These are phyloP conservation scores for Epichloe baconii DNA, from an alignment of 2,329 filamentous ascomycete species.

Conservation along the genomic window DNA sequence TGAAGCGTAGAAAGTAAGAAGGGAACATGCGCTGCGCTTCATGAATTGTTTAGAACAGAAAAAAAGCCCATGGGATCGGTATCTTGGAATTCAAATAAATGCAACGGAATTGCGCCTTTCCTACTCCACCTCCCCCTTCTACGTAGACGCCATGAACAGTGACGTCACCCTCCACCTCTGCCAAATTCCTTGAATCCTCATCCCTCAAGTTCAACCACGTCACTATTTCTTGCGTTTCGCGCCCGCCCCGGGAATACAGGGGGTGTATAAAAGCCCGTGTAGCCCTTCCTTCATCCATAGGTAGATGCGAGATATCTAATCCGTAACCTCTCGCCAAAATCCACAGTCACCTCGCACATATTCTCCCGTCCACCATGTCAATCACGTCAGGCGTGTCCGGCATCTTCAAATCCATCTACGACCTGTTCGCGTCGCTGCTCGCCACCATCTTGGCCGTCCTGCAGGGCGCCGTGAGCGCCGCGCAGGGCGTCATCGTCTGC, in stretches of 20 bases:
- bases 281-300: no score
- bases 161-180: neutral
- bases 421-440: constrained; percentile 26
- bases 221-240: neutral
- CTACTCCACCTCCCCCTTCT: neutral
- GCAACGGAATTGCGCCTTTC: neutral
- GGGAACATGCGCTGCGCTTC: no score
- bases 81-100: neutral
- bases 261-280: no score
- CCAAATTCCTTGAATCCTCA: neutral
- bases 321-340: no score
- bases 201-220: neutral
- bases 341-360: no score
- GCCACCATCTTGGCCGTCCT: constrained; percentile 21
- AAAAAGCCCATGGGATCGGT: neutral
- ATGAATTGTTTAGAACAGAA: no score
- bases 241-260: no score
- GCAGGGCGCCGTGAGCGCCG: constrained; percentile 19
- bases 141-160: neutral
- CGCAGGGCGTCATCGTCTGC: constrained; percentile 24
- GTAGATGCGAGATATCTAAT: no score
- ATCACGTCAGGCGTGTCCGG: constrained; percentile 23
- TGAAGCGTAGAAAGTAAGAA: no score
- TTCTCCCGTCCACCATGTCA: constrained; percentile 14
- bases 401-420: constrained; percentile 28